phyloP scores from a whole-genome alignment of 306 rosid species.

The Citrullus amarus region DNA sequence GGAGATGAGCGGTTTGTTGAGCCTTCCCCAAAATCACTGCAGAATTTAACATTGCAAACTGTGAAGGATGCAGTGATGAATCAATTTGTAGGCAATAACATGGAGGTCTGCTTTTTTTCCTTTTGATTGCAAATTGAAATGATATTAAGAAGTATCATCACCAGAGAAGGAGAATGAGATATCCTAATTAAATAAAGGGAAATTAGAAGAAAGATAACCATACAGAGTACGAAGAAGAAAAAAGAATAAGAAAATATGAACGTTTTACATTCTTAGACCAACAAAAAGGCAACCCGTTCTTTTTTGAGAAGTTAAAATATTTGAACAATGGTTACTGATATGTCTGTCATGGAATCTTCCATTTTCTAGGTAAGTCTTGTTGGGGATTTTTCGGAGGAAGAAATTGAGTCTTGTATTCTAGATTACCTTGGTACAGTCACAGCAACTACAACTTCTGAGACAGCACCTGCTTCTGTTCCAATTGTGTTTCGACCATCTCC shows the following conservation, averaged over 20 bases:
- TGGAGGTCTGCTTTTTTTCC: slow-evolving; percentile 59
- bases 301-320: slow-evolving; percentile 10
- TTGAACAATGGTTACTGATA: slow-evolving; percentile 10
- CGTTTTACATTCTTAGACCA: neutral
- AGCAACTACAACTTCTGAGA: slow-evolving; percentile 26
- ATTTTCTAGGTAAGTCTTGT: slow-evolving; percentile 69
- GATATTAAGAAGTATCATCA: neutral
- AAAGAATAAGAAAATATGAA: neutral
- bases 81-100: slow-evolving; percentile 84
- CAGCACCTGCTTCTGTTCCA: slow-evolving; percentile 33
- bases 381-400: slow-evolving; percentile 85
- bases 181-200: neutral
- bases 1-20: slow-evolving; percentile 94
- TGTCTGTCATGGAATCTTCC: neutral
- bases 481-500: slow-evolving; percentile 61
- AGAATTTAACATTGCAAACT: slow-evolving; percentile 70
- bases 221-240: neutral
- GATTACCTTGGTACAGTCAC: slow-evolving; percentile 92
- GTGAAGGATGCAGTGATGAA: slow-evolving; percentile 88
- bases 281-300: slow-evolving; percentile 1
- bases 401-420: slow-evolving; percentile 80
- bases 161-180: neutral
- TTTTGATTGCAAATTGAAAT: neutral
- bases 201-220: neutral
- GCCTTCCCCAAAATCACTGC: slow-evolving; percentile 84